Percentiles rank a stretch among this genome's conserved stretches.
Conservation (phyloP, 257 asterid species). For the Lithospermum erythrorhizon region DNA sequence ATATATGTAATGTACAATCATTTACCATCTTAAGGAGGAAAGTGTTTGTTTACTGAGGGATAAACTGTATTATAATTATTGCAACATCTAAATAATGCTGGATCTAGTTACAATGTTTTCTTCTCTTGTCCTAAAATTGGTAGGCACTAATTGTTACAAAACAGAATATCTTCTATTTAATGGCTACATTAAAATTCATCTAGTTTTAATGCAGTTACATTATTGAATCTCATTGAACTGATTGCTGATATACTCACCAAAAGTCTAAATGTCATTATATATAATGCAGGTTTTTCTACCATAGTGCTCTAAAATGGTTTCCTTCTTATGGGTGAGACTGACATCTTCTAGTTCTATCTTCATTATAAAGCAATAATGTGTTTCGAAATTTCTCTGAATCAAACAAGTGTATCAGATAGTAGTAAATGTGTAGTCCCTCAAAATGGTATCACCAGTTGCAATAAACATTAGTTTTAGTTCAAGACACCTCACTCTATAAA, state of each 20-base stretch:
- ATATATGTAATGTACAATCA: background rate
- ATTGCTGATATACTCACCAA: conserved; percentile 10
- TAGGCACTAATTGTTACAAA: background rate
- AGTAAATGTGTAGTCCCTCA: background rate
- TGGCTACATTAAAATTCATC: background rate
- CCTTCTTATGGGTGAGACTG: conserved; percentile 79
- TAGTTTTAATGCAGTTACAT: background rate
- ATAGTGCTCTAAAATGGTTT: conserved; percentile 93
- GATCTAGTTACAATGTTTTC: background rate
- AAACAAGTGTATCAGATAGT: background rate
- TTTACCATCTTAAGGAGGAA: background rate
- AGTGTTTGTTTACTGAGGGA: background rate
- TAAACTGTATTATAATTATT: background rate
- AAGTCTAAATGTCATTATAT: conserved; percentile 15
- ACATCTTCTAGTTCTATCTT: conserved; percentile 7
- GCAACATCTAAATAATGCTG: background rate
- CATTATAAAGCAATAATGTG: background rate
- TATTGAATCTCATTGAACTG: background rate
- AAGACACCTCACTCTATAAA: background rate
- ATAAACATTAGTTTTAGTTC: too few species aligned
- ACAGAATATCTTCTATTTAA: background rate
- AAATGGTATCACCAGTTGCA: background rate
- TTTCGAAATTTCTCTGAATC: background rate
- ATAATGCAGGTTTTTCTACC: conserved; percentile 90
- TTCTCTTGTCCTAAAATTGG: background rate